Base-by-base conservation (phyloP, 371 early-diverging fungal genomes). In the Apophysomyces trapeziformis region DNA sequence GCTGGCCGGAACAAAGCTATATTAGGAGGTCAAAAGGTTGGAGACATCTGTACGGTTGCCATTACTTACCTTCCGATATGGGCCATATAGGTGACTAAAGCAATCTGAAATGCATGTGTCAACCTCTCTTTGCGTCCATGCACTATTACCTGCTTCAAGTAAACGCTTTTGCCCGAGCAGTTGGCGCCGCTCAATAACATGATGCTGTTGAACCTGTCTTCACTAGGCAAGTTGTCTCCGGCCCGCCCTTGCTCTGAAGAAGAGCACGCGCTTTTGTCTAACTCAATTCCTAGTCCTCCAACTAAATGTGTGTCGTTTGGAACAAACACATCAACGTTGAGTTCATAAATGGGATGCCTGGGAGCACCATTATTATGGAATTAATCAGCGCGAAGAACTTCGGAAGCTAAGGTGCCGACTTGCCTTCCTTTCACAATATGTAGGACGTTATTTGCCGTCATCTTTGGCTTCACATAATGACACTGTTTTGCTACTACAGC, bases 1-100 rank as follows among this genome's bases (percentile, higher is more conserved):
- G 6, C 83, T 77, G 0, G 97, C 98, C 7, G 99, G 98, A 4
- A 99, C 96, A 82, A 91, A 98, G 66, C 89, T 83, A 5, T 4
- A 7, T 21, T 11, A 58, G 37, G 14, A 58, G 6, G n/a, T 36
- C 38, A 26, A 45, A 7, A 7, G 18, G 0, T 6, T 57, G 26
- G 32, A 21, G 54, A 50, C 1, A 16, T 50, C 54, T 50, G 21
- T 21, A 7, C 9, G 11, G 3, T 18, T 50, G 21, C 21, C 8
- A 21, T 26, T 26, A 26, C 50, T 0, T 73, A 79, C 84, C 84
- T 89, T 37, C 96, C 96, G 43, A 92, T 84, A 67, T 95, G 95
- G 14, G 94, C 92, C 89, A 94, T 86, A 62, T 89, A 86, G 16
- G 78, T 75, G 61, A 94, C 88, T 13, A 94, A 64, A 1, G 89